These are phyloP conservation scores for Dothideomycetidae sp. DNA, from an alignment of 2,329 filamentous ascomycete genomes.

Conservation along the genomic window DNA sequence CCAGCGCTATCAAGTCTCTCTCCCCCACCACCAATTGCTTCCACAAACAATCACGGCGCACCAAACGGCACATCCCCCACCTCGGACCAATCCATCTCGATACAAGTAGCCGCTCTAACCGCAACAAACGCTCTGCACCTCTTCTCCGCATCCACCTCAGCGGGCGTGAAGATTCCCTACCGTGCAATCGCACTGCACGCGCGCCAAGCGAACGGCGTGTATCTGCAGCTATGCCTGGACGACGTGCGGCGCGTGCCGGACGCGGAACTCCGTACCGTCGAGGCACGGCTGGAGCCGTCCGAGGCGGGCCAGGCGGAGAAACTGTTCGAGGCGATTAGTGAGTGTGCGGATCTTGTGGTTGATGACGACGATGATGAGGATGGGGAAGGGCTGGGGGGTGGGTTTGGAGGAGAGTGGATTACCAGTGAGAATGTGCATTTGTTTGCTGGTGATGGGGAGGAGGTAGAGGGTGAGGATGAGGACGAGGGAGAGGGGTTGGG, in stretches of 20 bases:
- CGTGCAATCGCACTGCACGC: conserved; percentile 63
- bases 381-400: conserved; percentile 38
- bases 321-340: conserved; percentile 56
- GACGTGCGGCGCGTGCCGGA: conserved; percentile 43
- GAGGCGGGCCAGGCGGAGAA: too few species aligned
- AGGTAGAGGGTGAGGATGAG: conserved; percentile 47
- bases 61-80: conserved; percentile 11
- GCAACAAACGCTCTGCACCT: conserved; percentile 42
- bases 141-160: conserved; percentile 44
- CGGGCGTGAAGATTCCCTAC: conserved; percentile 57
- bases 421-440: conserved; percentile 82
- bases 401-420: conserved; percentile 67
- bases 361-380: conserved; percentile 43
- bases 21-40: conserved; percentile 31
- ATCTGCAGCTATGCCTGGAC: conserved; percentile 55
- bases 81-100: conserved; percentile 15
- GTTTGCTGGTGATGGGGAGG: conserved; percentile 68
- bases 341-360: conserved; percentile 63
- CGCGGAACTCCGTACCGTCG: conserved; percentile 48
- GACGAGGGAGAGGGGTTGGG: conserved; percentile 23
- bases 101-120: conserved; percentile 11
- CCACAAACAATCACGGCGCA: conserved; percentile 19
- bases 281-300: conserved; percentile 50
- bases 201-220: conserved; percentile 48
- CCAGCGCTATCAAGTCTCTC: conserved; percentile 34